Base-by-base conservation (phyloP, 2,329 filamentous ascomycete species). In the Aaosphaeria pasadenensis region DNA sequence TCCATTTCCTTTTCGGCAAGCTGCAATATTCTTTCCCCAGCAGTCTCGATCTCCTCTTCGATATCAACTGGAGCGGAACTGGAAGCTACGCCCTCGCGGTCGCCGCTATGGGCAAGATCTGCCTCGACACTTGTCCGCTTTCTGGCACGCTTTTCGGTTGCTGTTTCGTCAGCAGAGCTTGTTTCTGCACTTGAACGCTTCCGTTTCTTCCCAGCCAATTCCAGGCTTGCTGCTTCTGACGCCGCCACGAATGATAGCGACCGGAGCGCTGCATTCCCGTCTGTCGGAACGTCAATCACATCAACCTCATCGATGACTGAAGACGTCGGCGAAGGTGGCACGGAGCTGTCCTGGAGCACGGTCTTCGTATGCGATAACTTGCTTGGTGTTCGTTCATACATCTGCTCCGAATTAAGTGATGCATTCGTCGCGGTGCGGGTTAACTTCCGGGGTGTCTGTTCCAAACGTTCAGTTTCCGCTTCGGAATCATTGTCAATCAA, bases 391-490 rank as follows among this genome's bases (percentile, higher is more conserved):
- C 63, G 58, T 41, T 63, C 58, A 52, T 68, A 66, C 38, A 59
- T 24, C 24, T 55, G 55, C 43, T 71, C 69, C 7, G 66, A 65
- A 30, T 58, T 53, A 41, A 68, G 58, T 51, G 65, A 66, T 46
- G 62, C 63, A 52, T 67, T 62, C 11, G 63, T 64, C 39, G 51
- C 60, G 31, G 62, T 64, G 56, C 63, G 64, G 42, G 54, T 78
- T 63, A 79, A 73, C 62, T 78, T 88, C 53, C 84, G 83, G 13
- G 91, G 91, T n/a, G 90, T 95, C 63, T 88, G 85, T 64, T 94
- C 94, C 51, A 99, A 80, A 50, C 94, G 86, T 73, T 96, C 91
- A 1, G 92, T 97, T 73, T 96, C 92, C 32, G 92, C 92, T 71
- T 97, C 92, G 4, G 91, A 87, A 59, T 88, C 85, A 47, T 80